Percentiles rank a stretch among this genome's conserved stretches.
Conservation (phyloP, 495 filamentous ascomycete species). For the Penicillium bovifimosum region DNA sequence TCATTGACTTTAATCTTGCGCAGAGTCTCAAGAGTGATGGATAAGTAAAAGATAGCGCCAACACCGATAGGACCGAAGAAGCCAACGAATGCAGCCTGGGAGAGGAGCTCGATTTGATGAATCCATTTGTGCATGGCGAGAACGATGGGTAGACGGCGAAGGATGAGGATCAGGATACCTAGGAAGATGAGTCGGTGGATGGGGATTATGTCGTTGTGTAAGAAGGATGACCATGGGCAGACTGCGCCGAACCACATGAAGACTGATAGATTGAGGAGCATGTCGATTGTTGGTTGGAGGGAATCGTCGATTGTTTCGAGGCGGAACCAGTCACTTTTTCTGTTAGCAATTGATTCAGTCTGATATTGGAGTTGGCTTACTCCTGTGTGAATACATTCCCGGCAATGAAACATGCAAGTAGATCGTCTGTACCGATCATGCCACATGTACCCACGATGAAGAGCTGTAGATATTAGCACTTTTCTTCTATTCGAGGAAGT, state of each 20-base stretch:
- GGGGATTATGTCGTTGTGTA: conserved; percentile 63
- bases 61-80: conserved; percentile 97
- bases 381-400: conserved; percentile 89
- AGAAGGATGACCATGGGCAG: conserved; percentile 73
- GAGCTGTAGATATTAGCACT: conserved; percentile 35
- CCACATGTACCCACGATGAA: conserved; percentile 86
- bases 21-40: conserved; percentile 66
- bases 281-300: conserved; percentile 84
- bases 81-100: conserved; percentile 76
- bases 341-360: conserved; percentile 8
- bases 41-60: conserved; percentile 85
- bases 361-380: conserved; percentile 30
- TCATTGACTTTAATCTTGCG: conserved; percentile 55
- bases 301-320: conserved; percentile 83
- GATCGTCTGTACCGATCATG: conserved; percentile 86
- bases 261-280: conserved; percentile 76
- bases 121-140: conserved; percentile 69
- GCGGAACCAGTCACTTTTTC: conserved; percentile 75
- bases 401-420: conserved; percentile 89
- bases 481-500: conserved; percentile 9
- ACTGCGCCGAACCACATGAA: conserved; percentile 93
- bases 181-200: conserved; percentile 72
- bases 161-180: conserved; percentile 72
- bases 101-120: conserved; percentile 67
- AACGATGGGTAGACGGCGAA: conserved; percentile 75